Percentiles rank a stretch among this genome's conserved stretches.
phyloP scores from a whole-genome alignment of 805 yeast genomes.

The Saccharomyces eubayanus region DNA sequence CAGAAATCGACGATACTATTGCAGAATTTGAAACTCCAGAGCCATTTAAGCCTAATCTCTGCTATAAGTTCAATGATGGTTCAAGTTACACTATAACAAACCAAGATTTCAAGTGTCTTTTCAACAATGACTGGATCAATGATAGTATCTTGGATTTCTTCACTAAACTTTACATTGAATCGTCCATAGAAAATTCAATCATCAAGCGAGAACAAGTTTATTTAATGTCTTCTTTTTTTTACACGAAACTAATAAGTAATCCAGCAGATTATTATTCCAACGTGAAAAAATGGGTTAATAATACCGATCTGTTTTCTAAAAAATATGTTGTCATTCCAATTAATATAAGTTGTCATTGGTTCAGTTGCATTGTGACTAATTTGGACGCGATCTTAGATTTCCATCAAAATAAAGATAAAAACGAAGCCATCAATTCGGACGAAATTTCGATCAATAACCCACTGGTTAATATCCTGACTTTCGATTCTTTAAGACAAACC shows the following conservation, averaged over 20 bases:
- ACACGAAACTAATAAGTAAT: conserved; percentile 47
- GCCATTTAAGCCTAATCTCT: conserved; percentile 36
- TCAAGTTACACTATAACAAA: conserved; percentile 49
- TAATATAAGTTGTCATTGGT: conserved; percentile 81
- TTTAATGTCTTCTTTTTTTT: conserved; percentile 79
- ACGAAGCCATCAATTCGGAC: conserved; percentile 2
- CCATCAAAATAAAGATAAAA: conserved; percentile 4
- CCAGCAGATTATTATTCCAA: conserved; percentile 43
- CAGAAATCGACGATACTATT: not conserved
- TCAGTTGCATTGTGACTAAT: conserved; percentile 61
- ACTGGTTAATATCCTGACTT: conserved; percentile 41
- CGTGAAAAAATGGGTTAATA: conserved; percentile 71
- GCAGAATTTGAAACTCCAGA: conserved; percentile 20
- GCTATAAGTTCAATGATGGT: conserved; percentile 45
- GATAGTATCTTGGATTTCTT: conserved; percentile 85
- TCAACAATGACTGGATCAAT: conserved; percentile 80
- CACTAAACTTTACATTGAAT: conserved; percentile 48
- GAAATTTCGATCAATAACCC: conserved; percentile 16
- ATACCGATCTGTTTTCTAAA: conserved; percentile 51
- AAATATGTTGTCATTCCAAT: conserved; percentile 70
- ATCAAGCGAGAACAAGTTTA: conserved; percentile 34
- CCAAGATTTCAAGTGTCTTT: conserved; percentile 70
- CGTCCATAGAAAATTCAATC: conserved; percentile 24
- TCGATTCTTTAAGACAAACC: conserved; percentile 65
- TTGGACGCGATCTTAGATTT: conserved; percentile 29